Evolutionary conservation across 2,329 filamentous ascomycete species (phyloP), one percentile per base, ranked within the genome.

Genomic region (Macrophomina phaseolina): DNA sequence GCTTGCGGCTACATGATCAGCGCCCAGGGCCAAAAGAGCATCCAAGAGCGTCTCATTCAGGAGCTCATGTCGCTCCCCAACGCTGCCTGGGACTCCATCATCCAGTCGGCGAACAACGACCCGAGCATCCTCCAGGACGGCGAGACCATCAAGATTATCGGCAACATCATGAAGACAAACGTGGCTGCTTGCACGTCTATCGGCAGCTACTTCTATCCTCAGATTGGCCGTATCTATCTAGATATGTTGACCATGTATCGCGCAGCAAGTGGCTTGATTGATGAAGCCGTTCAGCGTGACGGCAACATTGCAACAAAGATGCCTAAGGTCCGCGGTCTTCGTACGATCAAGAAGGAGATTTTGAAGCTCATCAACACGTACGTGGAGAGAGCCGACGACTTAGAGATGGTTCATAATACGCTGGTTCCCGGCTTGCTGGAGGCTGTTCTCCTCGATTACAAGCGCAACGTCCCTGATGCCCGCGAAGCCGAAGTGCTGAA

Each of bases 151-250:
- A 99, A 99, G 84, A 90, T 99, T 71, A 94, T 99, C 69, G 95
- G 95, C 71, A 99, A 99, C 81, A 97, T 99, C 77, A 99, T 99
- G 95, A 99, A 99, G 87, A 99, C 95, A 0, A 99, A 99, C 74
- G 95, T 99, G 4, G 94, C 96, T n/a, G 95, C 95, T 42, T 99
- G 95, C 79, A 92, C 92, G 42, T 98, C 95, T 0, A 95, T 99
- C 67, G 95, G 96, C 40, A 89, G 92, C 63, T 99, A 98, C 81
- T 99, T 99, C 80, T 97, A 97, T 76, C 94, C 95, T 12, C 95
- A 99, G 78, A 97, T 99, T 73, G 95, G 94, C 48, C 91, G 93
- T 67, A 98, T 99, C 72, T 99, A 98, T 79, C 89, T 96, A 72
- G 95, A 99, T 77, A 98, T 99, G 94, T 84, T 99, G 67, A 94